A percentile compares a stretch with the other conserved stretches of the same genome.
These are phyloP conservation scores for Antitrichia curtipendula DNA, from an alignment of 225 moss, liverwort and hornwort genomes.

Conservation along the genomic window DNA sequence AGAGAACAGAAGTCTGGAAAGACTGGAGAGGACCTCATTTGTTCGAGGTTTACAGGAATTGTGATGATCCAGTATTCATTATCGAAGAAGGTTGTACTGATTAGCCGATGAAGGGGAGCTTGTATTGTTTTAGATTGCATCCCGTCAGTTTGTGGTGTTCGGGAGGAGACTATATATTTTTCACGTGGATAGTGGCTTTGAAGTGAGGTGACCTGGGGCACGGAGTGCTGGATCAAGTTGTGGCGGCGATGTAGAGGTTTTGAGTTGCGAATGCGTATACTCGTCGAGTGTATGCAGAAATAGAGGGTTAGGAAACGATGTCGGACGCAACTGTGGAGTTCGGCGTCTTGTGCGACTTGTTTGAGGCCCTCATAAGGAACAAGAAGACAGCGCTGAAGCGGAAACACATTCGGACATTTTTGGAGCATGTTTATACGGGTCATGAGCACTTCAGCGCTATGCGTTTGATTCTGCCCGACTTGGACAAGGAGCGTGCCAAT, in stretches of 20 bases:
- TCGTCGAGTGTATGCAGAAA: neutral
- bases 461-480: constrained; percentile 74
- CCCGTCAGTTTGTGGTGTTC: neutral
- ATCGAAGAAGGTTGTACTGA: neutral
- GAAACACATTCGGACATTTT: constrained; percentile 63
- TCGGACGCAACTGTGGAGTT: constrained; percentile 62
- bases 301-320: constrained; percentile 13
- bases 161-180: neutral
- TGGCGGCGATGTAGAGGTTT: neutral
- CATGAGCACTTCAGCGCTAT: constrained; percentile 68
- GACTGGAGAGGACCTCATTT: neutral
- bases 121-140: neutral
- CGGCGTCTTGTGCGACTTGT: constrained; percentile 35
- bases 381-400: constrained; percentile 45
- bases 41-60: neutral
- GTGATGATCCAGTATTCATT: neutral
- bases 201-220: neutral
- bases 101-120: neutral
- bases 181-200: neutral
- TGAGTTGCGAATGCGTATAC: neutral
- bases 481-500: constrained; percentile 68
- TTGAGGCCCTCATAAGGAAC: constrained; percentile 32
- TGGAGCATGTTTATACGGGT: constrained; percentile 53
- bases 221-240: neutral
- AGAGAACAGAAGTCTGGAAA: neutral